Evolutionary conservation across 1,139 yeast genomes (phyloP).

Genomic region (Williopsis jadinii): DNA sequence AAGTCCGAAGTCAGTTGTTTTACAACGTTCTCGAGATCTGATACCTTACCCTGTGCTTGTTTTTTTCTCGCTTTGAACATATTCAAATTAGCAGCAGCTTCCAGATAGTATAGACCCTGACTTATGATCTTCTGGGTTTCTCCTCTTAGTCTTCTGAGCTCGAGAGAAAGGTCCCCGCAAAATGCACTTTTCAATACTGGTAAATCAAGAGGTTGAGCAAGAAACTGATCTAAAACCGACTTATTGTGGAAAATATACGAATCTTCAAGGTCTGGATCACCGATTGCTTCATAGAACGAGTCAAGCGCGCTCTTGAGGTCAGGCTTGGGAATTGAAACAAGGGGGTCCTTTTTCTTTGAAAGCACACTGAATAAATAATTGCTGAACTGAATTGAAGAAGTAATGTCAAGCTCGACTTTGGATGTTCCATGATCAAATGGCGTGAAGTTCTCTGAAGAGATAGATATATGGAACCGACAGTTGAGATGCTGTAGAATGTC

Average conservation of each 20-base stretch:
- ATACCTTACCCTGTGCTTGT: conserved; percentile 70
- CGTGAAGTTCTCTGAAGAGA: conserved; percentile 49
- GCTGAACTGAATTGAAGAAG: conserved; percentile 52
- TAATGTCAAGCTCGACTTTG: conserved; percentile 33
- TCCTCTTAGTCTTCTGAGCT: conserved; percentile 29
- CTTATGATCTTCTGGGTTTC: conserved; percentile 32
- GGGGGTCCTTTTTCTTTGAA: conserved; percentile 50
- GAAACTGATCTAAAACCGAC: conserved; percentile 40
- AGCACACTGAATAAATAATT: conserved; percentile 59
- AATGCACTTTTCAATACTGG: conserved; percentile 48
- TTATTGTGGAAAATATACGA: conserved; percentile 32
- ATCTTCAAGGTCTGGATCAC: conserved; percentile 51
- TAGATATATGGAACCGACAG: conserved; percentile 68
- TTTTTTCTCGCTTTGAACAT: conserved; percentile 63
- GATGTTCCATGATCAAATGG: conserved; percentile 66
- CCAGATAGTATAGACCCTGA: conserved; percentile 64
- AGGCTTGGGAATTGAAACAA: conserved; percentile 47
- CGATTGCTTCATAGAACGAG: conserved; percentile 63
- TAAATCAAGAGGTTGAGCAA: conserved; percentile 46
- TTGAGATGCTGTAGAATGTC: conserved; percentile 70
- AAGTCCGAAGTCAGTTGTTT: conserved; percentile 62
- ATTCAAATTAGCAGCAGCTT: conserved; percentile 63
- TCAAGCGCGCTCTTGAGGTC: conserved; percentile 73
- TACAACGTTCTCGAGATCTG: conserved; percentile 73
- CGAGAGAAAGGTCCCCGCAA: conserved; percentile 43